Evolutionary conservation across 1,284 basidiomycete genomes (phyloP).

Genomic region (Fomes fomentarius): DNA sequence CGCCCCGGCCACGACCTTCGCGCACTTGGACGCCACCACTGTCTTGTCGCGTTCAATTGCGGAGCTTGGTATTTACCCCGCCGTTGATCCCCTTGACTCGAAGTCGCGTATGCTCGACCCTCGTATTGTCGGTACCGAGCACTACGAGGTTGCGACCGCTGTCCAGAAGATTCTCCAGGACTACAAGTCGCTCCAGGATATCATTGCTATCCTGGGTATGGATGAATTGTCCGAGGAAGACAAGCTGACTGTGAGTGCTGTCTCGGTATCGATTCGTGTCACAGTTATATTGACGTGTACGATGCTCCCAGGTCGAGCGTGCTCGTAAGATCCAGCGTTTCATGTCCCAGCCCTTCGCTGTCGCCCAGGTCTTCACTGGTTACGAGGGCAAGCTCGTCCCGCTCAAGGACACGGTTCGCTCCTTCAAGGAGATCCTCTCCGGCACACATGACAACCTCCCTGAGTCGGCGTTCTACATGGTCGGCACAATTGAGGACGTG

Average conservation of each 20-base stretch:
- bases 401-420: constrained; percentile 90
- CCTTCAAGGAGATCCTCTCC: constrained; percentile 95
- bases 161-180: constrained; percentile 99
- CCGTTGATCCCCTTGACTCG: constrained; percentile 98
- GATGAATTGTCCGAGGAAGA: constrained; percentile 99
- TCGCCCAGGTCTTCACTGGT: constrained; percentile 99
- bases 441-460: constrained; percentile 89
- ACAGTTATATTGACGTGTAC: background rate
- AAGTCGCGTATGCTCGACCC: constrained; percentile 99
- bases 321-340: constrained; percentile 93
- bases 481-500: constrained; percentile 93
- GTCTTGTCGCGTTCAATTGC: constrained; percentile 99
- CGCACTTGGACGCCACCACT: constrained; percentile 99
- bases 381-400: constrained; percentile 96
- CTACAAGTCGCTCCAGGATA: constrained; percentile 99
- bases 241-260: constrained; percentile 85
- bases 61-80: constrained; percentile 99
- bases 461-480: constrained; percentile 95
- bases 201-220: constrained; percentile 98
- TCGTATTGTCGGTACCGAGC: constrained; percentile 91
- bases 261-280: background rate
- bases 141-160: constrained; percentile 94
- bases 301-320: constrained; percentile 72
- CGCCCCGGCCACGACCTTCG: constrained; percentile 98
- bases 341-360: constrained; percentile 99